A percentile compares a stretch with the other conserved stretches of the same genome.
Evolutionary conservation across 148 eudicot species (phyloP).

Genomic region (Talinum fruticosum): DNA sequence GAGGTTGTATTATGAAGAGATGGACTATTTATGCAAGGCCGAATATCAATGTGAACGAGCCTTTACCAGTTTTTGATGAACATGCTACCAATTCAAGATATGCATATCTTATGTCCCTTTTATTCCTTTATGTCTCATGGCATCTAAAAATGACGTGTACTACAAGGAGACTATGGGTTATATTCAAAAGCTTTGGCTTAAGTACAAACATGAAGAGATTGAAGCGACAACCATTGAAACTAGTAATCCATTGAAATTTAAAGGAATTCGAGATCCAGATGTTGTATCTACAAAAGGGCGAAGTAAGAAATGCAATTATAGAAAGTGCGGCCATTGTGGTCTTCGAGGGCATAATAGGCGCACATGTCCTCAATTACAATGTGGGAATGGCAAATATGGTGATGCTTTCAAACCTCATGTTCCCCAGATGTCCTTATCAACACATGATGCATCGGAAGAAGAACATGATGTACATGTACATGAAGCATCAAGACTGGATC

Average conservation of each 20-base stretch:
- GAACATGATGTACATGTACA: too few relatives aligned
- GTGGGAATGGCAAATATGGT: background rate
- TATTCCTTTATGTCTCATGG: background rate
- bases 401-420: background rate
- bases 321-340: background rate
- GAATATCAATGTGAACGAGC: background rate
- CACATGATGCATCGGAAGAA: background rate
- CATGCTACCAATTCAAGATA: background rate
- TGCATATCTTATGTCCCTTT: background rate
- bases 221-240: background rate
- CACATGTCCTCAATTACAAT: background rate
- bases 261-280: background rate
- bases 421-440: too few relatives aligned
- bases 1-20: background rate
- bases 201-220: background rate
- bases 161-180: background rate
- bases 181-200: background rate
- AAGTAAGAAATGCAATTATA: background rate
- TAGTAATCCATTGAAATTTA: background rate
- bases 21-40: constrained; percentile 10
- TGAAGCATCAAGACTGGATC: background rate
- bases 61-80: background rate
- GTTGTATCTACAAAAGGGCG: background rate
- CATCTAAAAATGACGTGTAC: background rate
- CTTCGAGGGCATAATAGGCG: background rate